A percentile compares a stretch with the other conserved stretches of the same genome.
phyloP scores from a whole-genome alignment of 2,329 filamentous ascomycete genomes.

The Nannizziopsis barbatae region DNA sequence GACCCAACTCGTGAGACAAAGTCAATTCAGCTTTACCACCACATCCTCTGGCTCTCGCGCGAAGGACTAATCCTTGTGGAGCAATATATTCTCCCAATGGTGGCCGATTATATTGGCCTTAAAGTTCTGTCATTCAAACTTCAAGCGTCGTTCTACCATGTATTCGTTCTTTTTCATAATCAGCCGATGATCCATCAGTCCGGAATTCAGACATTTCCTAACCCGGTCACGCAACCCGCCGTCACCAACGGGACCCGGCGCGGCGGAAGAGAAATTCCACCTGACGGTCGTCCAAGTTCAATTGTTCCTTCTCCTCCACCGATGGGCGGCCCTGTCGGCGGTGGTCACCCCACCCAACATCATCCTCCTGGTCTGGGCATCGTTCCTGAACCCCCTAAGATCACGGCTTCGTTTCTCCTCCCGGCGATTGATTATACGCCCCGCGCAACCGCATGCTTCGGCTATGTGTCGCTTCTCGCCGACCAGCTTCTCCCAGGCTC shows the following conservation, averaged over 20 bases:
- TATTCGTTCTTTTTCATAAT: constrained; percentile 94
- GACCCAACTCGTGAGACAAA: constrained; percentile 68
- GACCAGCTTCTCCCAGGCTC: constrained; percentile 70
- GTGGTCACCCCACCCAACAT: constrained; percentile 44
- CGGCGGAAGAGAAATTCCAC: constrained; percentile 11
- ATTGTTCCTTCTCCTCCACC: constrained; percentile 37
- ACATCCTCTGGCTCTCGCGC: constrained; percentile 89
- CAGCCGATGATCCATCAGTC: constrained; percentile 61
- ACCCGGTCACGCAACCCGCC: constrained; percentile 18
- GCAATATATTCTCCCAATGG: constrained; percentile 72
- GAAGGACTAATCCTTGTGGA: constrained; percentile 85
- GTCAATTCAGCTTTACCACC: constrained; percentile 70
- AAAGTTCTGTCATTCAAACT: constrained; percentile 87
- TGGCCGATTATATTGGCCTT: constrained; percentile 65
- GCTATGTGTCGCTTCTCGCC: constrained; percentile 62
- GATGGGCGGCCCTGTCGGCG: constrained; percentile 47
- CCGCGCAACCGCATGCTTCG: constrained; percentile 69
- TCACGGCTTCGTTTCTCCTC: constrained; percentile 62
- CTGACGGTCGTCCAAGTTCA: constrained; percentile 23
- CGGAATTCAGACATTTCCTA: constrained; percentile 37
- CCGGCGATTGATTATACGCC: constrained; percentile 72
- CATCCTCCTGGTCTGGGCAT: constrained; percentile 29
- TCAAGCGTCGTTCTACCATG: constrained; percentile 87
- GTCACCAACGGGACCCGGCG: constrained; percentile 23
- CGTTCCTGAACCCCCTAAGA: constrained; percentile 22